Base-by-base conservation (phyloP, 306 rosid genomes). In the Cicer arietinum region DNA sequence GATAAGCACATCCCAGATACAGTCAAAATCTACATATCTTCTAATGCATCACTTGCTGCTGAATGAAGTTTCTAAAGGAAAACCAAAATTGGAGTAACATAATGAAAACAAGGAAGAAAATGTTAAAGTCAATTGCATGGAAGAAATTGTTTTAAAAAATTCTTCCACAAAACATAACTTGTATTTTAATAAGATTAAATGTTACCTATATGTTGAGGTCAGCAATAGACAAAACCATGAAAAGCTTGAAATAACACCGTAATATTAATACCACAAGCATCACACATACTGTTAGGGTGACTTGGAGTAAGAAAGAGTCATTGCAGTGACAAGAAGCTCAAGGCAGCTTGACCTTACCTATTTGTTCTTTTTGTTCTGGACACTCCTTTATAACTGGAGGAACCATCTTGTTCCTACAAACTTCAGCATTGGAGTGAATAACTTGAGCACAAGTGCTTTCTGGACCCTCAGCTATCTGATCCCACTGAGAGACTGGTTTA, bases 361-460 rank as follows among this genome's bases (percentile, higher is more conserved):
- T 75, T 77, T 82, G 83, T 77, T 89, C 86, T 60, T 86, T 84
- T 65, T 80, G 84, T 69, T 73, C 87, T 67, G 51, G 84, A 71
- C 74, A 73, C 72, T 82, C 86, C 79, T 79, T 83, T 62, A 81
- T 59, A 71, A 80, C 39, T 8, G 78, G 71, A 73, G 85, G 79
- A 76, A 81, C 77, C 78, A 84, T 73, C 67, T 71, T 76, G 64
- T 77, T 83, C 53, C 80, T 82, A 58, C 81, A 65, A 63, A 82
- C 71, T 81, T 90, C 91, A 50, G 88, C 88, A 71, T 81, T 84
- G 56, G 97, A 85, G 83, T 82, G 91, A 71, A 89, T 90, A 73
- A 89, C 93, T 77, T 85, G 93, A 69, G 98, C 96, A 81, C 93
- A 93, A 18, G 91, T 93, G 86, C 97, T 89, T 79, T 89, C 96